Percentiles rank a stretch among this genome's conserved stretches.
phyloP scores from a whole-genome alignment of 2,329 filamentous ascomycete species.

The Cladosporium sp. region DNA sequence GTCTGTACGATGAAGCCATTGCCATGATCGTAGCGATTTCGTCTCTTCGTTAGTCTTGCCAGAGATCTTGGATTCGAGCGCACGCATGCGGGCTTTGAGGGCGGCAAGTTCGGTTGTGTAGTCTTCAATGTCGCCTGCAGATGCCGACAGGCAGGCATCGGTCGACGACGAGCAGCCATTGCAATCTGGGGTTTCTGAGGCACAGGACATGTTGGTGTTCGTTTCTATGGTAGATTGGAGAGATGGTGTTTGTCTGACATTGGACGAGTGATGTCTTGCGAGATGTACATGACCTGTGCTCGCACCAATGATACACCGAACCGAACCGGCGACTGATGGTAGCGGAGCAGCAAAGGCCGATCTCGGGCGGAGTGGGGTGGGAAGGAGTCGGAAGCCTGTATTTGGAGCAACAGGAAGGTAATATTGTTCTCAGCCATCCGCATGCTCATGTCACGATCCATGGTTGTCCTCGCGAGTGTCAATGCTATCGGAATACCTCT shows the following conservation, averaged over 20 bases:
- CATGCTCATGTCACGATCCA: too few relatives aligned
- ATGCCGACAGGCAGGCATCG: conserved; percentile 9
- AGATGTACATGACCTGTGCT: background rate
- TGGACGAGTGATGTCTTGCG: background rate
- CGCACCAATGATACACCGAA: conserved; percentile 3
- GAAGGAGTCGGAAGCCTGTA: too few relatives aligned
- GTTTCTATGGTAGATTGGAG: background rate
- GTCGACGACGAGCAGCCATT: conserved; percentile 11
- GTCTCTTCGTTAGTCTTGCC: conserved; percentile 25
- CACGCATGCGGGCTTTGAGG: conserved; percentile 33
- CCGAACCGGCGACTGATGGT: background rate
- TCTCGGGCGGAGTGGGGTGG: too few relatives aligned
- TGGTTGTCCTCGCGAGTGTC: too few relatives aligned
- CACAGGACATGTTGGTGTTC: background rate
- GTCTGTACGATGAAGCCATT: conserved; percentile 36
- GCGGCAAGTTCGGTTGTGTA: conserved; percentile 35
- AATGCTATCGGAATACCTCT: too few relatives aligned
- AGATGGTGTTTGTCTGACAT: background rate
- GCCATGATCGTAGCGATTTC: conserved; percentile 31
- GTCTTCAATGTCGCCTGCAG: conserved; percentile 34
- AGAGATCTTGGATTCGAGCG: conserved; percentile 34
- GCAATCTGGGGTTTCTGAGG: conserved; percentile 9
- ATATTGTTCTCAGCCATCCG: too few relatives aligned
- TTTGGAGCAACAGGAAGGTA: too few relatives aligned
- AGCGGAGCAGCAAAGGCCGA: too few relatives aligned